Evolutionary conservation across 2,329 filamentous ascomycete species (phyloP).

Genomic region (Hypoxylon sp.): DNA sequence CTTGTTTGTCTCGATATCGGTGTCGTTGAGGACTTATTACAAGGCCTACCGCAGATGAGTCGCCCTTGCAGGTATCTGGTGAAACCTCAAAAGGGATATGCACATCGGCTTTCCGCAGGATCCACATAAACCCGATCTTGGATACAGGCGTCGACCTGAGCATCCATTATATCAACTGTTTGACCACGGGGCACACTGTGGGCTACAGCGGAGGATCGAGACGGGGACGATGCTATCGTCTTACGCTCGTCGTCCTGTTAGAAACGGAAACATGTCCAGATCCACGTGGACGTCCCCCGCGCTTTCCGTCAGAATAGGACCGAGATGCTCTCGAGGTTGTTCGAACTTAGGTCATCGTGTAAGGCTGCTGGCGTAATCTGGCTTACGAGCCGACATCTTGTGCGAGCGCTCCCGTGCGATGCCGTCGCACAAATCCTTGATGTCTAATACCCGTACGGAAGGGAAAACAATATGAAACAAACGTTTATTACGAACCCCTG

Average conservation of each 20-base stretch:
- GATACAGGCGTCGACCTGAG: background rate
- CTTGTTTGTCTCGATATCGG: slow-evolving; percentile 20
- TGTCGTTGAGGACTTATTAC: background rate
- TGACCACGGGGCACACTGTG: background rate
- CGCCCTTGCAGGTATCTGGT: slow-evolving; percentile 13
- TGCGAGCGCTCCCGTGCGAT: slow-evolving; percentile 5
- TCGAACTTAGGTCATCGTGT: background rate
- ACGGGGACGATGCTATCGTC: background rate
- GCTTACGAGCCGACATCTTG: slow-evolving; percentile 1
- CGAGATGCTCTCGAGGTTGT: background rate
- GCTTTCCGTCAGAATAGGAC: background rate
- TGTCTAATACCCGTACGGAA: background rate
- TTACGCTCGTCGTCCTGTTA: background rate
- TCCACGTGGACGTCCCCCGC: background rate
- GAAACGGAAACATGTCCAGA: background rate
- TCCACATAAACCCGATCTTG: background rate
- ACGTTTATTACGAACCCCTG: background rate
- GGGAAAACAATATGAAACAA: background rate
- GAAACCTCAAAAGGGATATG: slow-evolving; percentile 5
- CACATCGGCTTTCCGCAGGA: slow-evolving; percentile 19
- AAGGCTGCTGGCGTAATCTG: slow-evolving; percentile 17
- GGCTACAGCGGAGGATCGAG: background rate
- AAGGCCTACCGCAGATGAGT: slow-evolving; percentile 7
- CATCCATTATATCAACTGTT: background rate
- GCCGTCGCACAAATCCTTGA: background rate